These are phyloP conservation scores for Botrytis cinerea DNA, from an alignment of 2,329 filamentous ascomycete genomes.

Conservation along the genomic window DNA sequence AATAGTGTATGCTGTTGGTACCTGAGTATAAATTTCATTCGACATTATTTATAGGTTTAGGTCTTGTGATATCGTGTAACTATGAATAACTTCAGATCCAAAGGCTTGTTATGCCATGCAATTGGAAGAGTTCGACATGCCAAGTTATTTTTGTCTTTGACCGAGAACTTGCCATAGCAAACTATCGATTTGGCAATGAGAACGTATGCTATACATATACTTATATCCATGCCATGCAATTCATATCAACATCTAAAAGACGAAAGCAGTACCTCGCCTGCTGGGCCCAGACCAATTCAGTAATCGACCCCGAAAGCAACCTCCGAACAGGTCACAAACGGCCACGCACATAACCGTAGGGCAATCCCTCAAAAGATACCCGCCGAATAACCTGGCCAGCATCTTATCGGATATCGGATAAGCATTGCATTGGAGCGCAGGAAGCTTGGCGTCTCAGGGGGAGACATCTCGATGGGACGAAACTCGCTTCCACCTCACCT, in stretches of 20 bases:
- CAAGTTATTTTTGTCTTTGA: slow-evolving; percentile 16
- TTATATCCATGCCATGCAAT: slow-evolving; percentile 6
- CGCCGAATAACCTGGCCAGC: slow-evolving; percentile 27
- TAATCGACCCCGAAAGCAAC: slow-evolving; percentile 9
- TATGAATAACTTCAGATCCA: slow-evolving; percentile 18
- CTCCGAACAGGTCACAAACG: slow-evolving; percentile 8
- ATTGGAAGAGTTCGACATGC: slow-evolving; percentile 1
- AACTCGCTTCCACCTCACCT: slow-evolving; percentile 47
- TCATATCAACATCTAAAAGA: neutral
- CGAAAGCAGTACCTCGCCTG: neutral
- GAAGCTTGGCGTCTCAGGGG: slow-evolving; percentile 39
- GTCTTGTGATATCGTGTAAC: slow-evolving; percentile 21
- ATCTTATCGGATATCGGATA: slow-evolving; percentile 24
- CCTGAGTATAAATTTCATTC: neutral
- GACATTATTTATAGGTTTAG: slow-evolving; percentile 18
- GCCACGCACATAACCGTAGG: slow-evolving; percentile 1
- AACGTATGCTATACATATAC: slow-evolving; percentile 14
- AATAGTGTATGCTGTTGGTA: slow-evolving; percentile 11
- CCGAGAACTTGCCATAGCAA: neutral
- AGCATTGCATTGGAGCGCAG: slow-evolving; percentile 28
- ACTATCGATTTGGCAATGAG: slow-evolving; percentile 5
- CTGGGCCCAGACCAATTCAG: neutral
- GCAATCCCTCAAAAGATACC: neutral
- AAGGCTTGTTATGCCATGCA: neutral
- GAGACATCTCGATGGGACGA: slow-evolving; percentile 35